These are phyloP conservation scores for Amanita muscaria DNA, from an alignment of 768 basidiomycete species.

Conservation along the genomic window DNA sequence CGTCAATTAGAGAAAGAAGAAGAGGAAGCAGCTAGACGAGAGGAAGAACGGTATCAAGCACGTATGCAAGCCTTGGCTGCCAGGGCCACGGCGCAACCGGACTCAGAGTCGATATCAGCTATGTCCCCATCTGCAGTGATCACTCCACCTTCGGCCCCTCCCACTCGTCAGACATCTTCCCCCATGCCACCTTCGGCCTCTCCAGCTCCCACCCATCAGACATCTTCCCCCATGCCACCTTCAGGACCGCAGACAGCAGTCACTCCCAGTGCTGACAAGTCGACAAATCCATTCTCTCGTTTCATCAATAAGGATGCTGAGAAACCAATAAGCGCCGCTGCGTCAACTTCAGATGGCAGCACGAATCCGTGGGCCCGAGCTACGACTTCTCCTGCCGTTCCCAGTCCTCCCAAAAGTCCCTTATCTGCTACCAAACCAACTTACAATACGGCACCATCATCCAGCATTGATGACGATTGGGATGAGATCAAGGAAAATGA, in stretches of 20 bases:
- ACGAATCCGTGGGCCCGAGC: conserved; percentile 64
- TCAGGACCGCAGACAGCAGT: conserved; percentile 19
- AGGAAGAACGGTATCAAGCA: conserved; percentile 35
- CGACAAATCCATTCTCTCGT: conserved; percentile 78
- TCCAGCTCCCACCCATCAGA: too few species aligned
- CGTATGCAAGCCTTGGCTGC: conserved; percentile 31
- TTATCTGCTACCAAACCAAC: conserved; percentile 44
- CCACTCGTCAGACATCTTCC: conserved; percentile 26
- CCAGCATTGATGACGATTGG: conserved; percentile 58
- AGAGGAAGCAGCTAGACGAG: conserved; percentile 44
- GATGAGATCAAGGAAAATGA: conserved; percentile 72
- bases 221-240: conserved; percentile 24
- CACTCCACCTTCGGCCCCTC: conserved; percentile 23
- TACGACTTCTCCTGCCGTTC: conserved; percentile 26
- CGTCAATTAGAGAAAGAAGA: conserved; percentile 52
- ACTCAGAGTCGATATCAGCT: conserved; percentile 28
- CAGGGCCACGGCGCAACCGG: conserved; percentile 16
- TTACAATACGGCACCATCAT: conserved; percentile 54
- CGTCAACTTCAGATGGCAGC: conserved; percentile 28
- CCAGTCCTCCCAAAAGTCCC: conserved; percentile 42
- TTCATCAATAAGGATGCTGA: conserved; percentile 42
- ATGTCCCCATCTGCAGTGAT: conserved; percentile 25
- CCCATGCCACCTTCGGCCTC: conserved; percentile 23
- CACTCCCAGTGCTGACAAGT: conserved; percentile 33
- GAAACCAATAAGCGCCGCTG: conserved; percentile 23